Evolutionary conservation across 768 basidiomycete genomes (phyloP), one percentile per base, ranked within the genome.

Genomic region (Russula brevipes): DNA sequence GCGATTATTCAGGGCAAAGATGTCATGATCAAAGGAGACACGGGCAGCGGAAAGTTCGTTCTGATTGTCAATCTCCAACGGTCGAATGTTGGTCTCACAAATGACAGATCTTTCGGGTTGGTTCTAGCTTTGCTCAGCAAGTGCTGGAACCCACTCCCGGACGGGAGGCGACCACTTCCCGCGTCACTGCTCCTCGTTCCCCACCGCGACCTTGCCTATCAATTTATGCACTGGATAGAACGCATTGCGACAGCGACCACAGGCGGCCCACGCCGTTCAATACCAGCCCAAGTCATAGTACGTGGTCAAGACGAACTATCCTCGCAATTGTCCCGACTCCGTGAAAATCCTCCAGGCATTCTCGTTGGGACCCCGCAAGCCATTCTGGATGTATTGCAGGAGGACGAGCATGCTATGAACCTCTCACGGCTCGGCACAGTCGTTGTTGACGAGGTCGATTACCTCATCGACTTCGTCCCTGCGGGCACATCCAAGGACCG

Each of bases 11-110:
- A 71, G 19, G 79, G 79, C 7, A 80, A 80, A 68, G 85, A 91
- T 71, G 77, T 91, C 17, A 73, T 90, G 14, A 68, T 91, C 57
- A 85, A 82, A 65, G 89, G 89, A 65, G 75, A 76, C 31, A 88
- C 89, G n/a, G 89, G 90, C 5, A 83, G 85, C 50, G 90, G 89
- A 76, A 91, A 91, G 89, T 90, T 70, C 63, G 87, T 77, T 24
- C 30, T 6, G 30, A 33, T 49, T 16, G 10, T 12, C 5, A 11
- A 33, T 9, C 4, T 10, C 24, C 16, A 39, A 31, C 10, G 24
- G 7, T 45, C 36, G 41, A 55, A n/a, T 39, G 36, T 14, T 42
- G 35, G 49, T 50, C 42, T 57, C 38, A 35, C 36, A n/a, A 24
- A 54, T 14, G 50, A 8, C 57, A 92, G 89, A 74, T 88, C 90